phyloP scores from a whole-genome alignment of 164 flowering plant species.

The Amborella trichopoda region DNA sequence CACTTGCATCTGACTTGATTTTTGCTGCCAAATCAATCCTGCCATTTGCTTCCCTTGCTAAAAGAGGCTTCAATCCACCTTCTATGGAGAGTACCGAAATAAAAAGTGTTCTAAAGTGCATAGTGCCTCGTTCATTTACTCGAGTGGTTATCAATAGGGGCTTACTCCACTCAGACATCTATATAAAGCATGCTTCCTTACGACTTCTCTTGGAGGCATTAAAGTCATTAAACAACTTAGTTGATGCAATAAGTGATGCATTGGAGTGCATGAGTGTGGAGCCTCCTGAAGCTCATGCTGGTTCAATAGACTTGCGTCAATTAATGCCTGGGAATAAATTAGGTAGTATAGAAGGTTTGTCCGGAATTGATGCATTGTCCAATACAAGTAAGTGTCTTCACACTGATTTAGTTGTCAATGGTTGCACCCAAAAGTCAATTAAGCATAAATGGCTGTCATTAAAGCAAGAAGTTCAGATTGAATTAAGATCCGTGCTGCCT shows the following conservation, averaged over 20 bases:
- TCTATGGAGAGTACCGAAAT: constrained; percentile 28
- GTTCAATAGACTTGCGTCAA: no score
- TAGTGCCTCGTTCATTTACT: constrained; percentile 56
- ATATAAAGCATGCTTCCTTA: constrained; percentile 68
- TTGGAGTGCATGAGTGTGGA: not conserved
- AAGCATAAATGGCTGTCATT: constrained; percentile 28
- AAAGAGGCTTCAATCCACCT: constrained; percentile 18
- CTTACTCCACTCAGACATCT: constrained; percentile 56
- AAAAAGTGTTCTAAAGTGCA: constrained; percentile 54
- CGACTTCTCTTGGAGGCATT: constrained; percentile 67
- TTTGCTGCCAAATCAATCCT: constrained; percentile 31
- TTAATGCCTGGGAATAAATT: not conserved
- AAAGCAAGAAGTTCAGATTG: constrained; percentile 56
- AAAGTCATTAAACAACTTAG: constrained; percentile 46
- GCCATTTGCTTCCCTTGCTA: constrained; percentile 25
- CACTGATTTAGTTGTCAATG: not conserved
- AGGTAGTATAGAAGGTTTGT: not conserved
- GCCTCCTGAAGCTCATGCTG: no score
- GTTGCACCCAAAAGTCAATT: constrained; percentile 8
- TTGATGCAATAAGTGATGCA: constrained; percentile 20
- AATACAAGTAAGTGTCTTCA: not conserved
- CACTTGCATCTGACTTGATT: constrained; percentile 66
- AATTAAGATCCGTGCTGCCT: constrained; percentile 51
- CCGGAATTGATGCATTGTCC: not conserved
- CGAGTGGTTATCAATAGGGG: constrained; percentile 70